Evolutionary conservation across 345 rosid species (phyloP).

Genomic region (Gossypium thurberi): DNA sequence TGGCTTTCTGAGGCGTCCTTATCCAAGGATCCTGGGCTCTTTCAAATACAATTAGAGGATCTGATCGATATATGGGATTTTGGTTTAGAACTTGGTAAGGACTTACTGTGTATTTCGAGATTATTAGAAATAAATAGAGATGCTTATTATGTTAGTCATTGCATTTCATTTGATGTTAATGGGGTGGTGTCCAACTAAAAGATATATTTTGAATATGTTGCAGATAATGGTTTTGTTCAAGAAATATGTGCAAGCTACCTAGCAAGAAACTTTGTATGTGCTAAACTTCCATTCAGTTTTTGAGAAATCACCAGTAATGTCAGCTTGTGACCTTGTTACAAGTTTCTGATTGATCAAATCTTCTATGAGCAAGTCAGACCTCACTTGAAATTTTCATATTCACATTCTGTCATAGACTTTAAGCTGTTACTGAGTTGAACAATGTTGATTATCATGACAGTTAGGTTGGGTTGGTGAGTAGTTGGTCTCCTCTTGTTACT

Average conservation of each 20-base stretch:
- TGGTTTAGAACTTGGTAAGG: conserved; percentile 54
- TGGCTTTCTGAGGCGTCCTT: conserved; percentile 36
- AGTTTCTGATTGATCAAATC: conserved; percentile 6
- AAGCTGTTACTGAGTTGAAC: background rate
- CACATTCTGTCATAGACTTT: background rate
- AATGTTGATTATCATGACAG: background rate
- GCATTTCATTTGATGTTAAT: conserved; percentile 12
- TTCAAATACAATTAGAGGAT: conserved; percentile 40
- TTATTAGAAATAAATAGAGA: background rate
- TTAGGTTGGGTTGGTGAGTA: background rate
- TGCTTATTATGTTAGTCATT: conserved; percentile 10
- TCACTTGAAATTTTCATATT: background rate
- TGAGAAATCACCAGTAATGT: conserved; percentile 8
- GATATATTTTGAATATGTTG: conserved; percentile 29
- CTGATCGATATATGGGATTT: conserved; percentile 62
- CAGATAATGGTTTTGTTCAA: conserved; percentile 53
- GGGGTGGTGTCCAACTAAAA: conserved; percentile 20
- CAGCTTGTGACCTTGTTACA: background rate
- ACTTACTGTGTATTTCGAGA: conserved; percentile 7
- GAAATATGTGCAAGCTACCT: conserved; percentile 56
- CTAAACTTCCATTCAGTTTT: conserved; percentile 21
- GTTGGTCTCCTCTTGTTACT: background rate
- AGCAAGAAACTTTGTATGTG: conserved; percentile 71
- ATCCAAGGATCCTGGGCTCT: conserved; percentile 24
- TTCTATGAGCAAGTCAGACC: background rate